Conservation (phyloP, 495 filamentous ascomycete species). For the Cercophora scortea region DNA sequence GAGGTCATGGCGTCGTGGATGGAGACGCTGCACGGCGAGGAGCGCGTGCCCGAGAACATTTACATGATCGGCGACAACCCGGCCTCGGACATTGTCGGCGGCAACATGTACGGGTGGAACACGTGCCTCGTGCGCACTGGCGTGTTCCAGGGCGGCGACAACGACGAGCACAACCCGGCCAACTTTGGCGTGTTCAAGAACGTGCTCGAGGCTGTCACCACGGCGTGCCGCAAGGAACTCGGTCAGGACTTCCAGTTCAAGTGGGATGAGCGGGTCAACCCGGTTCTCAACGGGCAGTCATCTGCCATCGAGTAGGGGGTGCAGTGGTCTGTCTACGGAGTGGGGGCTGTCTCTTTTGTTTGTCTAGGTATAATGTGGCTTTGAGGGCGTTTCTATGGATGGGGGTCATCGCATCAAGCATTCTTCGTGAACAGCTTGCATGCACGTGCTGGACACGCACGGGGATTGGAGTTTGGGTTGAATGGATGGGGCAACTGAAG, state of each 20-base stretch:
- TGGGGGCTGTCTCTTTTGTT: too few species aligned
- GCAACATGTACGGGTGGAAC: conserved; percentile 80
- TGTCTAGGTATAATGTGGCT: too few species aligned
- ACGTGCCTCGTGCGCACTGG: conserved; percentile 69
- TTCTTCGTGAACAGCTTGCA: too few species aligned
- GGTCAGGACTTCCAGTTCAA: conserved; percentile 50
- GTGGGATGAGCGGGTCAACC: conserved; percentile 49
- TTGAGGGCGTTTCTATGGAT: too few species aligned
- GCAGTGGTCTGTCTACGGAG: too few species aligned
- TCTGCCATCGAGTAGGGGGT: conserved; percentile 41
- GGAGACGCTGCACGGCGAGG: conserved; percentile 66
- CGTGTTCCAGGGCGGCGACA: conserved; percentile 51
- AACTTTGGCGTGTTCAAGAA: conserved; percentile 79
- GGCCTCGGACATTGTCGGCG: conserved; percentile 68
- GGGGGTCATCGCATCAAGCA: too few species aligned
- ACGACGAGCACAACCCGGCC: conserved; percentile 92
- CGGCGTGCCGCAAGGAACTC: conserved; percentile 82
- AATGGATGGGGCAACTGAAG: too few species aligned
- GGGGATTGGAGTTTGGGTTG: too few species aligned
- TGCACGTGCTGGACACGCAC: too few species aligned
- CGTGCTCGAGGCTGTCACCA: conserved; percentile 86
- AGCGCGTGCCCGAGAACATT: conserved; percentile 60
- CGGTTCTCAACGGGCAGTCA: conserved; percentile 50
- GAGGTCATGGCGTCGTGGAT: conserved; percentile 70
- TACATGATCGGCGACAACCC: conserved; percentile 84